Evolutionary conservation across 768 basidiomycete genomes (phyloP), one percentile per base, ranked within the genome.

Genomic region (Podaxis sp.): DNA sequence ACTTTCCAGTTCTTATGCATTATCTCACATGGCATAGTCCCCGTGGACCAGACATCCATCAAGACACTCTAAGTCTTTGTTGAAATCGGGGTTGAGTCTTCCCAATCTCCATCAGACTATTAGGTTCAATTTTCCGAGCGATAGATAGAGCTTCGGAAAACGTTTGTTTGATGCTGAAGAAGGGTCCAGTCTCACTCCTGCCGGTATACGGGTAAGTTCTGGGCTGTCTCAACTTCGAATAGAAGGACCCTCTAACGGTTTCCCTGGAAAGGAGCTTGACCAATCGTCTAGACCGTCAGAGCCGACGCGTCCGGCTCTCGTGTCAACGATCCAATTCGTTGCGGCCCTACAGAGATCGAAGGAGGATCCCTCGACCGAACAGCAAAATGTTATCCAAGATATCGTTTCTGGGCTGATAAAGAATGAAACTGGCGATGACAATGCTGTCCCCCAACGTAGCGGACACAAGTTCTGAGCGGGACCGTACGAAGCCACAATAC

Each of bases 51-150:
- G 67, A 98, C 95, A 0, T 84, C 85, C 2, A 90, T 99, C 72
- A 97, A 93, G 71, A 98, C 96, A 0, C 87, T 99, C 19, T 99
- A 99, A 71, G 84, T 99, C 60, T 99, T 99, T 70, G 97, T 99
- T 26, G 97, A 99, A 75, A 99, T 99, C 65, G 83, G 86, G 13
- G 94, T 99, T 69, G 97, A 99, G 74, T 87, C 91, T 0, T 66
- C 75, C 0, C 97, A 99, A 99, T 74, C 84, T 99, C 36, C 79
- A 80, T 2, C 84, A 93, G 67, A 93, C 96, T 1, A 82, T 99
- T 63, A 87, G 95, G 12, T 79, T 90, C 64, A 98, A 99, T 75
- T 92, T 99, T 66, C 94, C 97, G 1, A 84, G 87, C 33, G 84
- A 90, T 64, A 85, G 91, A 17, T 73, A 78, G 26, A 75, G 74